phyloP scores from a whole-genome alignment of 1,284 basidiomycete species.

The Marasmius tenuissimus region DNA sequence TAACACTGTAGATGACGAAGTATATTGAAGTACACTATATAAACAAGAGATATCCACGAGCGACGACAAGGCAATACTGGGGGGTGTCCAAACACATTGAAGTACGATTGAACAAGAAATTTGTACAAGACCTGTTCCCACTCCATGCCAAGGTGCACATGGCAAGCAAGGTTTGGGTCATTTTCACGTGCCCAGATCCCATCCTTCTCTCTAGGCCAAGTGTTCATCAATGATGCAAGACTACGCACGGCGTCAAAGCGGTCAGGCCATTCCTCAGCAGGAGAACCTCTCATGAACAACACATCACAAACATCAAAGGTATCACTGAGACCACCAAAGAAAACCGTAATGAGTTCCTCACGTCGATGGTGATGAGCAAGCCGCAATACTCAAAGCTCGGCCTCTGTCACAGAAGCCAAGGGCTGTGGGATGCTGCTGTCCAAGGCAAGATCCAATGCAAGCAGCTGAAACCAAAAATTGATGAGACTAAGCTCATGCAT shows the following conservation, averaged over 20 bases:
- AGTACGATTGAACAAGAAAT: conserved; percentile 1
- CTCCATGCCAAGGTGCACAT: neutral
- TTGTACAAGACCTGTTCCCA: neutral
- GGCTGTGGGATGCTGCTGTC: neutral
- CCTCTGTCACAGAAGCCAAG: too few relatives aligned
- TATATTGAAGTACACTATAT: too few relatives aligned
- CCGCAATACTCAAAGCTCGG: neutral
- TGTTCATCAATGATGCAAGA: neutral
- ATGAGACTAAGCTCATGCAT: neutral
- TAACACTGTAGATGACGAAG: too few relatives aligned
- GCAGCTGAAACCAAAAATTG: neutral
- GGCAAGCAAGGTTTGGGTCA: neutral
- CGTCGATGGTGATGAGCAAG: neutral
- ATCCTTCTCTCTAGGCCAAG: neutral
- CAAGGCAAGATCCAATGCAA: neutral
- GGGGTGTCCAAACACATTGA: neutral
- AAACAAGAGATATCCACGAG: too few relatives aligned
- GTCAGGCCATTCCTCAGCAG: neutral
- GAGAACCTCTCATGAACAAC: neutral
- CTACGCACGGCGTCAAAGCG: neutral
- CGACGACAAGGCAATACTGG: neutral
- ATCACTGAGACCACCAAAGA: neutral
- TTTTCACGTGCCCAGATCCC: neutral
- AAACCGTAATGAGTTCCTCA: neutral
- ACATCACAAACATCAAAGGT: neutral